Evolutionary conservation across 345 rosid genomes (phyloP), one percentile per base, ranked within the genome.

Genomic region (Lepidium aucheri): DNA sequence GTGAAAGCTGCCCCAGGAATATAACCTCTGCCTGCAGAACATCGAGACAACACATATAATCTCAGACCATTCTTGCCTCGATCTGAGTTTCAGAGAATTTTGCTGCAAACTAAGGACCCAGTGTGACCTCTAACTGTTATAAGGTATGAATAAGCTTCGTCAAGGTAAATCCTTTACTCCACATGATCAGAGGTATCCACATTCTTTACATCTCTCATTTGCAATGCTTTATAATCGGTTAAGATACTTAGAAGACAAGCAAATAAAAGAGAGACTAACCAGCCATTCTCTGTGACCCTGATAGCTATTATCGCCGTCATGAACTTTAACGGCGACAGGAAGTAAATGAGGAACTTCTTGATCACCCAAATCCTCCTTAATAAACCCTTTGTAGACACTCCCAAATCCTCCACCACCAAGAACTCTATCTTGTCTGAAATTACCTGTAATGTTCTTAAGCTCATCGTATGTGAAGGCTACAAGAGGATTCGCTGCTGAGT

Each of bases 211-310:
- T 33, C 33, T 63, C 24, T 1, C 43, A 7, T 4, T 2, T 8
- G 14, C 52, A 26, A 14, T 6, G 51, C 39, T 12, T 28, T 30
- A 7, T 42, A 40, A 9, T 22, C 28, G 33, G 47, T 52, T 53
- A 42, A 39, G 56, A 54, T 40, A 54, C 63, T 56, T 64, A 53
- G 14, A 30, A 10, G 26, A 13, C 56, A 72, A 35, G 72, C 6
- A 67, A 33, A 36, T 14, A 9, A 60, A 7, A 38, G 51, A 67
- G 52, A 60, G 58, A 44, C 58, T 65, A 82, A 94, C 99, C 88
- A 94, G 96, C 99, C 99, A 94, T 82, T 94, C 99, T 47, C 95
- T 80, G 71, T 94, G 99, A 49, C 99, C 99, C 52, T 94, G 99
- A 65, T 34, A 79, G 73, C 99, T 94, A 59, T 94, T 88, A 55